These are phyloP conservation scores for Pythium aristosporum DNA, from an alignment of 352 stramenopile species.

Conservation along the genomic window DNA sequence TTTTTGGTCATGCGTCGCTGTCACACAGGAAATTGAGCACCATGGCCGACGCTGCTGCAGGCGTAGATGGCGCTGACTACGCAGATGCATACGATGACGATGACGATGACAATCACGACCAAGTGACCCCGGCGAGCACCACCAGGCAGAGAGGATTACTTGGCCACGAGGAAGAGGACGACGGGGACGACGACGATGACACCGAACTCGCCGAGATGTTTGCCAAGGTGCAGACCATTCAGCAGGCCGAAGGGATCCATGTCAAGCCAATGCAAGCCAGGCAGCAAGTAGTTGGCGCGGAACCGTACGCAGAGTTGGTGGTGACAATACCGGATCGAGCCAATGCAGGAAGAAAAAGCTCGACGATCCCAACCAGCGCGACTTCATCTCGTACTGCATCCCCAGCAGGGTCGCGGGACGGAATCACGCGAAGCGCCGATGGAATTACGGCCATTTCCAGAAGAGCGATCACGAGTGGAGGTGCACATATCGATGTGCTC, in stretches of 20 bases:
- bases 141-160: background rate
- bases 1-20: background rate
- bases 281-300: slow-evolving; percentile 10
- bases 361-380: slow-evolving; percentile 4
- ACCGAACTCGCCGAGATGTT: slow-evolving; percentile 70
- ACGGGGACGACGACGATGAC: slow-evolving; percentile 46
- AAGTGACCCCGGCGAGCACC: background rate
- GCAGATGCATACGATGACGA: slow-evolving; percentile 15
- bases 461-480: slow-evolving; percentile 20
- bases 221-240: slow-evolving; percentile 69
- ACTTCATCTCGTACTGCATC: slow-evolving; percentile 18
- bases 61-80: slow-evolving; percentile 12
- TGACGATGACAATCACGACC: background rate
- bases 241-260: slow-evolving; percentile 40
- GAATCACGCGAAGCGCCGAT: slow-evolving; percentile 35
- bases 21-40: background rate
- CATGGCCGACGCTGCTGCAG: slow-evolving; percentile 1
- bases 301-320: slow-evolving; percentile 17
- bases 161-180: slow-evolving; percentile 6
- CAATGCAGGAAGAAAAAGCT: slow-evolving; percentile 16
- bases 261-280: slow-evolving; percentile 15
- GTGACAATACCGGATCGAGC: slow-evolving; percentile 9
- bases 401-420: slow-evolving; percentile 6
- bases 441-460: slow-evolving; percentile 66
- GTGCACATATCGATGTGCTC: slow-evolving; percentile 32